Conservation (phyloP, 306 rosid genomes). For the Adenanthera pavonina region DNA sequence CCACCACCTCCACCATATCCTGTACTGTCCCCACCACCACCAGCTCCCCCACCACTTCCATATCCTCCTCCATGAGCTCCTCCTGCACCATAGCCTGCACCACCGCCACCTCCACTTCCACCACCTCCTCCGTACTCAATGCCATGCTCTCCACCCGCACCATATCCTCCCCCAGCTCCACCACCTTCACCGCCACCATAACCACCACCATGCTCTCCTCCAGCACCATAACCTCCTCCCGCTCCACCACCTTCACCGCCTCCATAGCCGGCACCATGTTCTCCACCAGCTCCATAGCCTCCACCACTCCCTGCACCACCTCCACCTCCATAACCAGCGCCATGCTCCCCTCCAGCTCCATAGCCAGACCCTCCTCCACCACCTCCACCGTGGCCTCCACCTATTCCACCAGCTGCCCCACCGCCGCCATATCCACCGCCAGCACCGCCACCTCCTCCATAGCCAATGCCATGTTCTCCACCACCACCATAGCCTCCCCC, state of each 20-base stretch:
- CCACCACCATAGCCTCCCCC: conserved; percentile 53
- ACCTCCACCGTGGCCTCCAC: background rate
- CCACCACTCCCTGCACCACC: background rate
- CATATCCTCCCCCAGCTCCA: background rate
- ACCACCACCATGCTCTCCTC: background rate
- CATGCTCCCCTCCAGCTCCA: background rate
- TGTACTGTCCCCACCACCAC: conserved; percentile 33
- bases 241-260: background rate
- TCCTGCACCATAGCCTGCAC: conserved; percentile 43
- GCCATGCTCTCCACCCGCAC: background rate
- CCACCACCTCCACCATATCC: conserved; percentile 22
- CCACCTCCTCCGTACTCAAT: background rate
- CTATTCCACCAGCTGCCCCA: background rate
- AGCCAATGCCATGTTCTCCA: conserved; percentile 26
- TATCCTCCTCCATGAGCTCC: conserved; percentile 36
- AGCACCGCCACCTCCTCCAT: conserved; percentile 34
- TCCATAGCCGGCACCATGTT: background rate
- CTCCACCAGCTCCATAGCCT: background rate
- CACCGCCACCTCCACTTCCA: conserved; percentile 37
- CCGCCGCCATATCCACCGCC: conserved; percentile 28
- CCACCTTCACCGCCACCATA: background rate
- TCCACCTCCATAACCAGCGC: conserved; percentile 20
- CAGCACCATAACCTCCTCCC: background rate
- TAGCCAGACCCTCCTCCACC: background rate
- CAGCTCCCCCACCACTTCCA: conserved; percentile 20